Percentiles rank a stretch among this genome's conserved stretches.
Conservation (phyloP, 805 yeast species). For the Spathaspora hagerdaliae region DNA sequence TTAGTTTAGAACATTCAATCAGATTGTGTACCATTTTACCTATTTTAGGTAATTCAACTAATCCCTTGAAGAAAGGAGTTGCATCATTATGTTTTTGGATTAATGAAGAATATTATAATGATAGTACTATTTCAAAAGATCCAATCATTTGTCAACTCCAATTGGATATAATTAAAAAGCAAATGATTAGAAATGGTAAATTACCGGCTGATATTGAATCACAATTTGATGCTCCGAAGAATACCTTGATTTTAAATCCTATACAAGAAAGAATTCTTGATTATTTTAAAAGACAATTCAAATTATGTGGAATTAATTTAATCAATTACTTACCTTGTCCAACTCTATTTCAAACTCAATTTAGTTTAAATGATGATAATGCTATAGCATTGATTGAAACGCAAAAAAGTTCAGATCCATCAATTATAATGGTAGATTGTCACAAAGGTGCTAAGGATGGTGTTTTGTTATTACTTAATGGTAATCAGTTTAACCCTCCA, state of each 20-base stretch:
- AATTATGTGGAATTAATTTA: slow-evolving; percentile 36
- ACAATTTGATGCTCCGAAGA: slow-evolving; percentile 19
- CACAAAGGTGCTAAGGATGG: slow-evolving; percentile 44
- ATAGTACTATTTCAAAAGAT: slow-evolving; percentile 20
- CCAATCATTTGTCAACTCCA: slow-evolving; percentile 41
- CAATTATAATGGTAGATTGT: slow-evolving; percentile 35
- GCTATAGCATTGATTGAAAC: slow-evolving; percentile 28
- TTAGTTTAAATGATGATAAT: slow-evolving; percentile 30
- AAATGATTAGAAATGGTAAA: slow-evolving; percentile 35
- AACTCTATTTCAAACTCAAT: slow-evolving; percentile 20
- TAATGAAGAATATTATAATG: slow-evolving; percentile 21
- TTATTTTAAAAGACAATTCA: slow-evolving; percentile 39
- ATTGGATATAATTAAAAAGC: slow-evolving; percentile 35
- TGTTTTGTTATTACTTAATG: slow-evolving; percentile 26
- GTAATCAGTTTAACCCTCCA: slow-evolving; percentile 19
- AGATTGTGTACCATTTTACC: slow-evolving; percentile 35
- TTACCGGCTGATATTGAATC: slow-evolving; percentile 33
- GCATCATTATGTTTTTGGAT: slow-evolving; percentile 39
- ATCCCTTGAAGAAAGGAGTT: slow-evolving; percentile 30
- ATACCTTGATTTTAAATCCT: slow-evolving; percentile 25
- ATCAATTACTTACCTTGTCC: slow-evolving; percentile 35
- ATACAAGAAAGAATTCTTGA: slow-evolving; percentile 41
- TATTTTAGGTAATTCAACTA: slow-evolving; percentile 36
- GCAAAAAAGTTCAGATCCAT: slow-evolving; percentile 17
- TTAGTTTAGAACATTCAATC: slow-evolving; percentile 25